phyloP scores from a whole-genome alignment of 768 basidiomycete species.

The Guyanaporus albipodus region DNA sequence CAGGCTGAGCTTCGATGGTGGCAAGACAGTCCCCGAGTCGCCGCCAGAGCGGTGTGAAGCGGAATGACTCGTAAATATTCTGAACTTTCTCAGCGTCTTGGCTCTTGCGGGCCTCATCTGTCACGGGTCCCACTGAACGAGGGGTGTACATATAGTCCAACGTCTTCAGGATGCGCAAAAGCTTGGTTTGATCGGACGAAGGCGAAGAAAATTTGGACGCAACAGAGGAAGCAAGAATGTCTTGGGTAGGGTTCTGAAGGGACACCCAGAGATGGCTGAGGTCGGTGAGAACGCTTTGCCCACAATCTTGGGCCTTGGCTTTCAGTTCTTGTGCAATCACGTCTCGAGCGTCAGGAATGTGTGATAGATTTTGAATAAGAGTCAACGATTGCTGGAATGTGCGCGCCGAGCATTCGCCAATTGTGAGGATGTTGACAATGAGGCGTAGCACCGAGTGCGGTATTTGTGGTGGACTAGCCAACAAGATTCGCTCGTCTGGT shows the following conservation, averaged over 20 bases:
- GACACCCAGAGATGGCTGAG: constrained; percentile 71
- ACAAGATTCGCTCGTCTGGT: constrained; percentile 43
- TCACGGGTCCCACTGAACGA: constrained; percentile 39
- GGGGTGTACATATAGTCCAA: constrained; percentile 95
- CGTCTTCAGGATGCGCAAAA: constrained; percentile 92
- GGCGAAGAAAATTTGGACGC: constrained; percentile 91
- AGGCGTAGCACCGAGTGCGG: constrained; percentile 81
- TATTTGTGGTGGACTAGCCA: constrained; percentile 77
- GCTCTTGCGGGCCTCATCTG: constrained; percentile 36
- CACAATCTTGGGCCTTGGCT: constrained; percentile 83
- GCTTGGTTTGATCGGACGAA: constrained; percentile 94
- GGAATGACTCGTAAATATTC: constrained; percentile 86
- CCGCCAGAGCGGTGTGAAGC: constrained; percentile 84
- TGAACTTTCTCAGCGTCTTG: constrained; percentile 80
- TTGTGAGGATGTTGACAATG: constrained; percentile 95
- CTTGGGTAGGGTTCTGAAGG: constrained; percentile 52
- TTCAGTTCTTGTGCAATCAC: constrained; percentile 87
- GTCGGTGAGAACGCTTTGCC: constrained; percentile 67
- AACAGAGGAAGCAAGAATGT: constrained; percentile 59
- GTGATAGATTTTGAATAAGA: constrained; percentile 89
- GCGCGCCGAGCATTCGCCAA: constrained; percentile 91
- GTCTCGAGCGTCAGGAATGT: constrained; percentile 83
- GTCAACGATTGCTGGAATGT: constrained; percentile 95
- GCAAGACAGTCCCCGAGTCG: constrained; percentile 86
- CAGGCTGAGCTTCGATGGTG: constrained; percentile 73